A percentile compares a stretch with the other conserved stretches of the same genome.
Evolutionary conservation across 2,329 filamentous ascomycete species (phyloP).

Genomic region (Talaromyces sp.): DNA sequence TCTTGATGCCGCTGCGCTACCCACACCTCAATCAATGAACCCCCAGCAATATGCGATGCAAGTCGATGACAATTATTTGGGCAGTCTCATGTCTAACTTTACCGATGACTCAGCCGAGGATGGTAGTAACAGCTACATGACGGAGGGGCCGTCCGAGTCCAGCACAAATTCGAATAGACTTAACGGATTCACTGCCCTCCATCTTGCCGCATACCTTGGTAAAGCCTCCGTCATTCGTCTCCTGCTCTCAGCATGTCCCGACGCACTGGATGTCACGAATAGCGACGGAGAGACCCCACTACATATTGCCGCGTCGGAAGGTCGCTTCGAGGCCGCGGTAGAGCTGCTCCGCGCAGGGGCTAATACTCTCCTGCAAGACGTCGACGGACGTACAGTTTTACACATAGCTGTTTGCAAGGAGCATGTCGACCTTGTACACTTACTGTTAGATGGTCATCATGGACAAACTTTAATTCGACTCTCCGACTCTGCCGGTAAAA

Average conservation of each 20-base stretch:
- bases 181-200: conserved; percentile 1
- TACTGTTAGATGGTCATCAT: not conserved
- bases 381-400: conserved; percentile 4
- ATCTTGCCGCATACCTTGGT: conserved; percentile 5
- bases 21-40: not conserved
- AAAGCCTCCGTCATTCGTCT: conserved; percentile 9
- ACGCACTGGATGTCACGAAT: not conserved
- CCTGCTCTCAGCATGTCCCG: conserved; percentile 1
- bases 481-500: not conserved
- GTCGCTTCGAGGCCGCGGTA: not conserved
- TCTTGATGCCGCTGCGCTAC: conserved; percentile 3
- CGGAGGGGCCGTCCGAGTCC: not conserved
- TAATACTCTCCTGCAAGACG: not conserved
- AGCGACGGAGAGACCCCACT: conserved; percentile 1
- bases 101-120: conserved; percentile 1
- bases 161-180: conserved; percentile 5
- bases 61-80: not conserved
- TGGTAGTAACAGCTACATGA: conserved; percentile 6
- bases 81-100: conserved; percentile 1
- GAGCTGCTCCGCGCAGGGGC: conserved; percentile 2
- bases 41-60: not conserved
- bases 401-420: conserved; percentile 7
- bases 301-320: not conserved
- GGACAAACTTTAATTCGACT: not conserved
- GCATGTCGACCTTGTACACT: not conserved